Evolutionary conservation across 495 filamentous ascomycete species (phyloP), one percentile per base, ranked within the genome.

Genomic region (Articulospora tetracladia): DNA sequence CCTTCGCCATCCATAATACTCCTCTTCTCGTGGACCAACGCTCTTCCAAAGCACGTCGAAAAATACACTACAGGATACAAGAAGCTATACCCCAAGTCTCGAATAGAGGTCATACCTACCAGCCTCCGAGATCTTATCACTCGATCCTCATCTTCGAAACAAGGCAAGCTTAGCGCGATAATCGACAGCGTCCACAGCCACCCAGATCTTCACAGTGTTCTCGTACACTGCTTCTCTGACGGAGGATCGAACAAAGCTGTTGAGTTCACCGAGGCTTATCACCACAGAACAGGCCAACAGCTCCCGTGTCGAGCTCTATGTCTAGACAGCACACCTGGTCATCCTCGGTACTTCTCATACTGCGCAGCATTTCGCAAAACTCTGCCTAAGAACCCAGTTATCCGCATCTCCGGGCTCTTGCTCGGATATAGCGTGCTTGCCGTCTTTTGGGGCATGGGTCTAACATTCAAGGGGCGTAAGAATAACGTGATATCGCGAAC

Each of bases 221-320:
- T 74, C 13, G 51, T 76, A 0, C 74, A 76, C 62, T 63, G 64
- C 41, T 76, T 74, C 62, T 76, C 73, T 22, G 71, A 74, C 60
- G 73, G 73, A 41, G 73, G 73, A 22, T 68, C 69, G 19, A 68
- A 70, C 66, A 72, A 71, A 23, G 65, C 73, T 41, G 64, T 71
- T 7, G 60, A 60, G 44, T 64, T 75, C 17, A 72, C 73, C 0
- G 62, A 66, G 24, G 58, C 56, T 17, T 73, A 55, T n/a, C 26
- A 44, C 12, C 27, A 51, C 1, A 30, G 11, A 7, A 50, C 39
- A 1, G 57, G 32, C 10, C 1, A 7, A 7, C 41, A 57, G 1
- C 53, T 72, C 3, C 70, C 69, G 20, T 59, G 69, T 8, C 51
- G 26, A 0, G 69, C 69, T 6, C 65, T 72, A 27, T 53, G 70